Evolutionary conservation across 31 red algal genomes (phyloP).

Genomic region (Asparagopsis taxiformis): DNA sequence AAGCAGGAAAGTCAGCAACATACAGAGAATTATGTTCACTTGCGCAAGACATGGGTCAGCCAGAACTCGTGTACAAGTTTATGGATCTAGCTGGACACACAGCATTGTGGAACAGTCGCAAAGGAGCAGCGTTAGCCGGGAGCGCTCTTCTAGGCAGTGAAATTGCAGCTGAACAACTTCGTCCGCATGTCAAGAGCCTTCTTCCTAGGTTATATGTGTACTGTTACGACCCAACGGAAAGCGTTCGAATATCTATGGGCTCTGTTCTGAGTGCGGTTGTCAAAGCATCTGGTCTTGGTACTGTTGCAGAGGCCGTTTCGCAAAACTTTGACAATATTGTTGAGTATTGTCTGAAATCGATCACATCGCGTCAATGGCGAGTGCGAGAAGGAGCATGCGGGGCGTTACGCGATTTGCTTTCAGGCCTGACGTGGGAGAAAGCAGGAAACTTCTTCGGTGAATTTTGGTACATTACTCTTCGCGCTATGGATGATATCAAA

Average conservation of each 20-base stretch:
- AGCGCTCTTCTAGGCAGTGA: conserved; percentile 53
- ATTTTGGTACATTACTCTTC: conserved; percentile 61
- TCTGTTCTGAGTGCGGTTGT: conserved; percentile 62
- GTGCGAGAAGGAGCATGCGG: conserved; percentile 59
- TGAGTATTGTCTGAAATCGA: conserved; percentile 42
- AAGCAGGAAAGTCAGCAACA: conserved; percentile 32
- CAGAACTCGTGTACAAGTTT: conserved; percentile 83
- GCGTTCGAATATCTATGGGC: conserved; percentile 60
- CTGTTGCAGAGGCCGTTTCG: conserved; percentile 51
- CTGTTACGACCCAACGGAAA: conserved; percentile 69
- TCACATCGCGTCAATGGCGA: conserved; percentile 63
- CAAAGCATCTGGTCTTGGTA: conserved; percentile 36
- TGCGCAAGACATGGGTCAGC: conserved; percentile 75
- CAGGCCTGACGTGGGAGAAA: conserved; percentile 49
- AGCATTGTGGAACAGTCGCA: conserved; percentile 72
- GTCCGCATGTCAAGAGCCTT: conserved; percentile 56
- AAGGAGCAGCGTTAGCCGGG: conserved; percentile 71
- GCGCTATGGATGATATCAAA: conserved; percentile 77
- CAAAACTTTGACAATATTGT: conserved; percentile 36
- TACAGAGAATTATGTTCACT: conserved; percentile 68
- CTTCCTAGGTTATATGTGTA: conserved; percentile 68
- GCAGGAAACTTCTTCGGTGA: conserved; percentile 44
- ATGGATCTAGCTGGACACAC: conserved; percentile 77
- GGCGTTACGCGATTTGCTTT: conserved; percentile 41
- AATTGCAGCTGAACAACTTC: conserved; percentile 66